These are phyloP conservation scores for Leccinum truebloodii DNA, from an alignment of 768 basidiomycete species.

Conservation along the genomic window DNA sequence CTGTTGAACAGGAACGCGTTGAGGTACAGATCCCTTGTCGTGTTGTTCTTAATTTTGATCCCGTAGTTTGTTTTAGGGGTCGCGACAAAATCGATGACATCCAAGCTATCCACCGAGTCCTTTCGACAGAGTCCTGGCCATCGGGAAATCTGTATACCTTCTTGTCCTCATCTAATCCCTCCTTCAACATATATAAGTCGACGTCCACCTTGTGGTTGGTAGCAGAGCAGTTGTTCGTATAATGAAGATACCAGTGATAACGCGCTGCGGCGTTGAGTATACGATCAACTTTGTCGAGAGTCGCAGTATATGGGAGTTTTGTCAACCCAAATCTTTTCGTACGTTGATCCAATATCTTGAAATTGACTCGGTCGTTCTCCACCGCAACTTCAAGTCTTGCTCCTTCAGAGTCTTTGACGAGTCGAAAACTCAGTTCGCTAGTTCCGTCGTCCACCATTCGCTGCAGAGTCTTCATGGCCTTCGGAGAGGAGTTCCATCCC, in stretches of 20 bases:
- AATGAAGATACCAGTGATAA: conserved; percentile 25
- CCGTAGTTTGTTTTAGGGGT: conserved; percentile 33
- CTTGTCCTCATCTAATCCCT: conserved; percentile 4
- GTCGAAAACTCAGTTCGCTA: background rate
- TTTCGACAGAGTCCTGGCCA: conserved; percentile 8
- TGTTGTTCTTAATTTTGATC: conserved; percentile 38
- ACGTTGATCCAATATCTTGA: conserved; percentile 7
- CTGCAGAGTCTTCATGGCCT: background rate
- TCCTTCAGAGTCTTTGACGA: background rate
- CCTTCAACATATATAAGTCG: conserved; percentile 12
- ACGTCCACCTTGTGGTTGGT: conserved; percentile 2
- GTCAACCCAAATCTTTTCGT: conserved; percentile 4
- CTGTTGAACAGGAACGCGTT: conserved; percentile 46
- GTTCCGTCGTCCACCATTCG: background rate
- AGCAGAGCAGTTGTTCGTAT: background rate
- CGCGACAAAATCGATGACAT: conserved; percentile 22
- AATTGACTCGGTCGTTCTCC: background rate
- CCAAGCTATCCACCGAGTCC: background rate
- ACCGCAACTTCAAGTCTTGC: conserved; percentile 2
- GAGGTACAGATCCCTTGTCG: conserved; percentile 37
- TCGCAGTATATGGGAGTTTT: background rate
- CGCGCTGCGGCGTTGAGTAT: conserved; percentile 17
- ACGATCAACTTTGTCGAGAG: background rate
- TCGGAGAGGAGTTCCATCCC: background rate
- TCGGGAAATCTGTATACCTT: background rate